phyloP scores from a whole-genome alignment of 129 eudicot genomes.

The Artemisia argyi region DNA sequence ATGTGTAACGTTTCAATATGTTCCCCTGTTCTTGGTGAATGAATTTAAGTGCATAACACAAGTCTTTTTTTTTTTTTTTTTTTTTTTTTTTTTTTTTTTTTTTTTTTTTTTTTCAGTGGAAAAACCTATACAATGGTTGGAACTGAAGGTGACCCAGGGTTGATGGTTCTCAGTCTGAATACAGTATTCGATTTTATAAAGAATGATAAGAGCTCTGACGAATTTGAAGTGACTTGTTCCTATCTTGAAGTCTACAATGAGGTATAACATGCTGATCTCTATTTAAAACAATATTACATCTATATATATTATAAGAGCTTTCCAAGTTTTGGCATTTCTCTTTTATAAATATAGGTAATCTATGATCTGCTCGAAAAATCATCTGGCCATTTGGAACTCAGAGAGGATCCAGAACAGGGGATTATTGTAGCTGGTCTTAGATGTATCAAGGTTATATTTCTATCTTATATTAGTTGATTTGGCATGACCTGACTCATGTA shows the following conservation, averaged over 20 bases:
- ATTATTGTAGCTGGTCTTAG: conserved; percentile 85
- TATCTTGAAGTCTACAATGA: conserved; percentile 98
- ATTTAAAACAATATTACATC: not conserved
- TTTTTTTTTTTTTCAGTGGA: conserved; percentile 58
- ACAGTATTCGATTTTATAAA: conserved; percentile 69
- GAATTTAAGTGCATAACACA: conserved; percentile 14
- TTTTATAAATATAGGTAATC: conserved; percentile 70
- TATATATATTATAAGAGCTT: conserved; percentile 13
- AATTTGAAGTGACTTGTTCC: conserved; percentile 83
- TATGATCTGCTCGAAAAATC: conserved; percentile 95
- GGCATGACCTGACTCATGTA: no score
- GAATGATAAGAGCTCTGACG: conserved; percentile 59
- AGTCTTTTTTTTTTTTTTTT: conserved; percentile 11
- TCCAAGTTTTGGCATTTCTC: not conserved
- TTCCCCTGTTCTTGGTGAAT: conserved; percentile 11
- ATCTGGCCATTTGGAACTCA: conserved; percentile 93
- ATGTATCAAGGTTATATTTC: conserved; percentile 66
- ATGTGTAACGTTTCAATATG: conserved; percentile 1
- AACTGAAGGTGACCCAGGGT: conserved; percentile 81
- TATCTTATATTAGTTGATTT: not conserved
- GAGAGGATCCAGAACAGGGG: conserved; percentile 96
- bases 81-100: no score
- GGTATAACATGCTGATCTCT: conserved; percentile 39
- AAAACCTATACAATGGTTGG: conserved; percentile 98
- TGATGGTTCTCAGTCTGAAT: conserved; percentile 93